Conservation (phyloP, 139 green algal genomes). For the Coelastrella sp. region DNA sequence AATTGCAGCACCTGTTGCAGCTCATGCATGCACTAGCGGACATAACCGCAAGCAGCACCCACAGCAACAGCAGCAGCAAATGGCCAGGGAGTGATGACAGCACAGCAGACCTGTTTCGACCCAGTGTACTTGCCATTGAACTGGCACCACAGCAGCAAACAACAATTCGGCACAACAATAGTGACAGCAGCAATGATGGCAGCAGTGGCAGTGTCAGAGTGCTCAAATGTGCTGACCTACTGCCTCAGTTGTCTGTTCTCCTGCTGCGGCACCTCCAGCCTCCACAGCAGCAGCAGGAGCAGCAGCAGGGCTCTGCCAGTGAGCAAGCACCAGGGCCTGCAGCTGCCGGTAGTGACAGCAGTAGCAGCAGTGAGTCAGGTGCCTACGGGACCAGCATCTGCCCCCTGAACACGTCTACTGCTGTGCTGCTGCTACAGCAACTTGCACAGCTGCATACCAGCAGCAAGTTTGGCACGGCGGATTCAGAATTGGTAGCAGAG, state of each 20-base stretch:
- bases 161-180: neutral
- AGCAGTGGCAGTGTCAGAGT: neutral
- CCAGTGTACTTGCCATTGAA: neutral
- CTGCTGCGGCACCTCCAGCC: slow-evolving; percentile 24
- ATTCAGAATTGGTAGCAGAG: neutral
- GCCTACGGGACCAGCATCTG: neutral
- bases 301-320: neutral
- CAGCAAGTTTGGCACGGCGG: neutral
- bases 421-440: neutral
- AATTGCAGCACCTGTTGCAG: neutral
- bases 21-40: neutral
- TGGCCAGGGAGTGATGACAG: too few relatives aligned
- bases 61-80: neutral
- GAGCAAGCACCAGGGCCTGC: neutral
- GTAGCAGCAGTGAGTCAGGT: neutral
- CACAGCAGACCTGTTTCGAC: neutral
- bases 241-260: slow-evolving; percentile 24
- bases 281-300: neutral
- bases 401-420: neutral
- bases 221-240: neutral
- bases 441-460: neutral
- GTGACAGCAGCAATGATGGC: neutral
- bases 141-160: neutral
- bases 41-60: neutral
- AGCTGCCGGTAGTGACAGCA: neutral